Evolutionary conservation across 1,284 basidiomycete genomes (phyloP).

Genomic region (Papiliotrema fonsecae): DNA sequence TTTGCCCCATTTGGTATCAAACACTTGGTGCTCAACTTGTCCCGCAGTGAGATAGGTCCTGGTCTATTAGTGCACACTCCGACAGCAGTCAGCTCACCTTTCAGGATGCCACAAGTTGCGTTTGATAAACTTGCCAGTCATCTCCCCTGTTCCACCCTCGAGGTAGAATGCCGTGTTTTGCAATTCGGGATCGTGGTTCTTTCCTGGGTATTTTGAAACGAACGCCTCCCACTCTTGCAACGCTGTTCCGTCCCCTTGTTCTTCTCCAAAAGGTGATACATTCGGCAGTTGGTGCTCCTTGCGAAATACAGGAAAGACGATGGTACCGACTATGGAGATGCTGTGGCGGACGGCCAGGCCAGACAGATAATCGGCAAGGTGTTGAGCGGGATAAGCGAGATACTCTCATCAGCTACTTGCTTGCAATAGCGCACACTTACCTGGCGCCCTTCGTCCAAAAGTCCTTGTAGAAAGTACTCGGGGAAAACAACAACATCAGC

Average conservation of each 20-base stretch:
- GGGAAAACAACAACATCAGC: slow-evolving; percentile 46
- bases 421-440: too few species aligned
- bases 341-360: slow-evolving; percentile 25
- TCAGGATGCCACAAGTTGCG: slow-evolving; percentile 48
- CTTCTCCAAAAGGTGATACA: slow-evolving; percentile 23
- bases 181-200: slow-evolving; percentile 20
- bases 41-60: slow-evolving; percentile 42
- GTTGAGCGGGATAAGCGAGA: slow-evolving; percentile 30
- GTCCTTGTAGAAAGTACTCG: slow-evolving; percentile 47
- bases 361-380: slow-evolving; percentile 26
- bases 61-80: too few species aligned
- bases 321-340: slow-evolving; percentile 36
- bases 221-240: slow-evolving; percentile 31
- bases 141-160: slow-evolving; percentile 29
- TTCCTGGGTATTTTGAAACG: slow-evolving; percentile 15
- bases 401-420: too few species aligned
- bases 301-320: slow-evolving; percentile 22
- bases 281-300: slow-evolving; percentile 11
- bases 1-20: slow-evolving; percentile 45
- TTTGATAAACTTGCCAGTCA: slow-evolving; percentile 39
- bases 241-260: slow-evolving; percentile 14
- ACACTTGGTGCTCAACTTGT: slow-evolving; percentile 28
- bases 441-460: slow-evolving; percentile 33
- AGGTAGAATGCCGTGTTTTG: slow-evolving; percentile 44
- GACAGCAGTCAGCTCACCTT: too few species aligned